These are phyloP conservation scores for Nannochloropsis oceanica DNA, from an alignment of 108 stramenopile species.

Conservation along the genomic window DNA sequence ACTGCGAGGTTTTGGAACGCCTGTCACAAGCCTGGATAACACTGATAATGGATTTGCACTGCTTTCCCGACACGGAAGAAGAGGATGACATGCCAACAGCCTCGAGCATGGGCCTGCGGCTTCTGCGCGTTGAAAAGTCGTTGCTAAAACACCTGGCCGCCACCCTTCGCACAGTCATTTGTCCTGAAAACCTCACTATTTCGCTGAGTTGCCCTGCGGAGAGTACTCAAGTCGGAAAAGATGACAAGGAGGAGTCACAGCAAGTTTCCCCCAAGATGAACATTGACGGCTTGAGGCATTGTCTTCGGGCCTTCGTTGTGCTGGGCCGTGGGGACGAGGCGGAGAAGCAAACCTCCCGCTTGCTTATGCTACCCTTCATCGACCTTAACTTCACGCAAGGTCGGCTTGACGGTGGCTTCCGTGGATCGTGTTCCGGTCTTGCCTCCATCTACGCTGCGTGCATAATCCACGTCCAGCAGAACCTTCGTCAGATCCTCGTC, in stretches of 20 bases:
- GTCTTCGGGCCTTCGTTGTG: neutral
- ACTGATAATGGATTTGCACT: neutral
- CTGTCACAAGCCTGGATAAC: neutral
- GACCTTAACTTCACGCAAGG: neutral
- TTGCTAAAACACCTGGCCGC: neutral
- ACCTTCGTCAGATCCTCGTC: neutral
- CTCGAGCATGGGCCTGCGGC: neutral
- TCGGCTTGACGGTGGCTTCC: neutral
- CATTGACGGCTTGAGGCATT: neutral
- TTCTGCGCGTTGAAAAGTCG: neutral
- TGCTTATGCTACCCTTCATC: neutral
- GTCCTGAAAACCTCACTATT: neutral
- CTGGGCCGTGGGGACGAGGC: neutral
- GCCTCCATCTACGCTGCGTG: neutral
- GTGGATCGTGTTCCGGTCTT: neutral
- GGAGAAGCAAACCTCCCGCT: neutral
- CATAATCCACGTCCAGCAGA: neutral
- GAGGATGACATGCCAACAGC: neutral
- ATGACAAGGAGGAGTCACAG: neutral
- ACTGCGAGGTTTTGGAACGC: neutral
- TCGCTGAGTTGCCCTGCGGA: neutral
- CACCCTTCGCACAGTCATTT: neutral
- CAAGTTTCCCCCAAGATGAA: neutral
- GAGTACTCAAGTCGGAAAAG: neutral
- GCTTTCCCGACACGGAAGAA: neutral